Base-by-base conservation (phyloP, 2,329 filamentous ascomycete species). In the Neocucurbitaria cava region DNA sequence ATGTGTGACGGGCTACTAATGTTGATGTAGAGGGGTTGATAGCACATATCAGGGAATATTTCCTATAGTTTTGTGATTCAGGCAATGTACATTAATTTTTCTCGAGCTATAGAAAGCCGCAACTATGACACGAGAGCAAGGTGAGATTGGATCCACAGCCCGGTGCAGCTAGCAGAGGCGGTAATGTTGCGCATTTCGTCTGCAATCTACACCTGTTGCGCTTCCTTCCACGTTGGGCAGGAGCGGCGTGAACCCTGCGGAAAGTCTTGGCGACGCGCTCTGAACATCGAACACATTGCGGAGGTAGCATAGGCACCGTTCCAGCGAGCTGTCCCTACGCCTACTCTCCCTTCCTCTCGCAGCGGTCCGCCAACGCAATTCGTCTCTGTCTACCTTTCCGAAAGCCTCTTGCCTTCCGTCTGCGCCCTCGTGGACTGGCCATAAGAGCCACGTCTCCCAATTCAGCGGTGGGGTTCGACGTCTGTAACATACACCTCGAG, bases 401-500 rank as follows among this genome's bases (percentile, higher is more conserved):
- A 28, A 35, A 15, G n/a, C 15, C 23, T 45, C 31, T 46, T 38
- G 46, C 33, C 50, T 43, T 38, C 45, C 56, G 54, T 49, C 52
- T 58, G 54, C 63, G 62, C 62, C 59, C 53, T 38, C 52, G 55
- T 51, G 54, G 70, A 71, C 72, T 70, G 73, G 73, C 73, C 73
- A 58, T 58, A 71, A 55, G 69, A 74, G 74, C 73, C 74, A 75
- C 74, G 73, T 76, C 70, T 74, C 69, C 45, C 56, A 57, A 60
- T 59, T 54, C 62, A 65, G 66, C 67, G 17, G 41, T 43, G 41
- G 41, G 41, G 41, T 43, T 24, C 31, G 41, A 24, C 69, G 70
- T 71, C 65, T 58, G 60, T 65, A 54, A 63, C 62, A 61, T 58
- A 58, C 58, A 62, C 49, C 53, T 57, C 54, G 35, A 68, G 59